Base-by-base conservation (phyloP, 495 filamentous ascomycete genomes). In the Podospora didyma region DNA sequence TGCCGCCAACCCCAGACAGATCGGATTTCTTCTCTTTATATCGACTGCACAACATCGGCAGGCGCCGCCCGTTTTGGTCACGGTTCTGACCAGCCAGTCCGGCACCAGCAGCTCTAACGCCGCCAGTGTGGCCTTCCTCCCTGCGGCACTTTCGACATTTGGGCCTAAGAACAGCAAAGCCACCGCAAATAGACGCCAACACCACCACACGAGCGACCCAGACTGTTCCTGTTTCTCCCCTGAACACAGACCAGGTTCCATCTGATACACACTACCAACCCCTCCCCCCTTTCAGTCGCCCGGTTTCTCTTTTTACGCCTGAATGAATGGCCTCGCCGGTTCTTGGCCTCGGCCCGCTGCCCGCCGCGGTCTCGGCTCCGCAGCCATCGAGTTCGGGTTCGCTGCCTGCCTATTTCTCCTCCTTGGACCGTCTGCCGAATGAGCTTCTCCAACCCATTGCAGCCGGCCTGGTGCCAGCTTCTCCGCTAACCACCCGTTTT, bases 361-460 rank as follows among this genome's bases (percentile, higher is more conserved):
- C 2, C 5, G 6, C 12, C 4, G 39, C 4, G 14, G 39, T 42
- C 39, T 14, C 39, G 39, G 39, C 39, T 42, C 45, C 45, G 45
- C 45, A 22, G 21, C 20, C 45, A 6, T 21, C 20, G 44, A n/a
- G n/a, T n/a, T 2, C 44, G 20, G 21, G 12, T 16, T 22, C 46
- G 16, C 21, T 2, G 6, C 46, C 23, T 10, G 19, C 46, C 19
- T 21, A 19, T 37, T 23, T 12, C 20, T 22, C 56, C 28, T 59
- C 61, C 3, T 55, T 71, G 19, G 64, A 69, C 14, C 54, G 41
- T 7, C 60, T 71, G 0, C 68, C 68, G 14, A 61, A 54, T 34
- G 68, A 71, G 45, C 64, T 71, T 3, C 53, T 71, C 28, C 39
- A 59, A 23, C 68, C 62, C 54, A 71, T 71, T 46, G 66, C 62